Conservation (phyloP, 495 filamentous ascomycete genomes). For the Lepidopterella palustris region DNA sequence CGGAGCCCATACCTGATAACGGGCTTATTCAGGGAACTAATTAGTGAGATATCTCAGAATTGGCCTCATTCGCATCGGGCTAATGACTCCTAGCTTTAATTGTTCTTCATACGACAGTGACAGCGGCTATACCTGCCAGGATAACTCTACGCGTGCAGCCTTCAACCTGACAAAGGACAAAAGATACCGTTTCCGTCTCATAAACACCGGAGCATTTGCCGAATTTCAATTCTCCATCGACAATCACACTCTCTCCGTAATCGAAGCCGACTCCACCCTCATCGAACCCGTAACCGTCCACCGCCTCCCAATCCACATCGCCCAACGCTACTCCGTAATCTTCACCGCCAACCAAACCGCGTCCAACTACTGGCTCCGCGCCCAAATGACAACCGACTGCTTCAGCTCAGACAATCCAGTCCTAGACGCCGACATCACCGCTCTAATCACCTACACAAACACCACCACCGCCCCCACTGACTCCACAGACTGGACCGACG, state of each 20-base stretch:
- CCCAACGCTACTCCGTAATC: conserved; percentile 3
- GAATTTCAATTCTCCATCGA: conserved; percentile 2
- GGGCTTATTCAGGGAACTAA: neutral
- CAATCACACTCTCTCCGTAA: conserved; percentile 5
- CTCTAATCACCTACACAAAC: conserved; percentile 1
- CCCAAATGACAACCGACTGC: neutral
- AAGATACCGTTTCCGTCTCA: neutral
- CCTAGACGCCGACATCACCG: conserved; percentile 2
- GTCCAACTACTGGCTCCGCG: neutral
- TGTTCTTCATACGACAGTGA: neutral
- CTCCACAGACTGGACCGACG: conserved; percentile 7
- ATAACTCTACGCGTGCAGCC: neutral
- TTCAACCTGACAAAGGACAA: neutral
- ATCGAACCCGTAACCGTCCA: neutral
- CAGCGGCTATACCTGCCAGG: neutral
- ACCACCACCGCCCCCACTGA: conserved; percentile 15
- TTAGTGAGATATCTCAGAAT: neutral
- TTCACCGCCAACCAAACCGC: neutral
- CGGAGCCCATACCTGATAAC: neutral
- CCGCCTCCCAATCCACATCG: neutral
- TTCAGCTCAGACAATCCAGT: neutral
- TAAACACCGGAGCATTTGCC: neutral
- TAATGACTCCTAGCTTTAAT: neutral
- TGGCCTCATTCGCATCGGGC: neutral
- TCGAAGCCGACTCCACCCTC: neutral